Evolutionary conservation across 2,329 filamentous ascomycete species (phyloP), one percentile per base, ranked within the genome.

Genomic region (Fusarium subglutinans): DNA sequence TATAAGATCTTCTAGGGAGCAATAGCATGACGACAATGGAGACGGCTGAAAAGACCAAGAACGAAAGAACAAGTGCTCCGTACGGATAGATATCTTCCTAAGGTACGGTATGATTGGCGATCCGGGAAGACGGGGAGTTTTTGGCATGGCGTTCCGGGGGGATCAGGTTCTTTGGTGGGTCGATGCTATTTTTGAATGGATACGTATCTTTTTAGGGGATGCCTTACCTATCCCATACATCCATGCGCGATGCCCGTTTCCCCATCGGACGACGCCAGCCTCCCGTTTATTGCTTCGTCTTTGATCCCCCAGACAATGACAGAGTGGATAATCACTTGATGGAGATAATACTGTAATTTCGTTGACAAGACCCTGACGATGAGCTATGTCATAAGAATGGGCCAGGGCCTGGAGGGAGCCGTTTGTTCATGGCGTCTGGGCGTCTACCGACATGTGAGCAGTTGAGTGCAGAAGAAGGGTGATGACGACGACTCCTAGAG

Each of bases 401-500:
- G 35, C 43, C 41, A 22, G 30, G 26, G 47, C 44, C 43, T 20
- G 69, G 55, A 72, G 55, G 65, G 33, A 61, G 58, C 54, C 53
- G 47, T 69, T 66, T 24, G 30, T 41, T 9, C 18, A 51, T 47
- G 18, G 17, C 26, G 26, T 62, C 26, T 17, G 15, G 18, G 13
- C 38, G 22, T 53, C 15, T 22, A 33, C 35, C 41, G 28, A 37
- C 33, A 55, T 22, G 33, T 58, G 47, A 47, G 18, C 56, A 53
- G 51, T 40, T 40, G 50, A 48, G 41, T 38, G 41, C 45, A 35
- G 33, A 35, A 68, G 37, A 53, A 45, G 60, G 56, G 45, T 74
- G 70, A 73, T 65, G 70, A 73, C 70, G 70, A 73, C 70, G 70
- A 72, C 70, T 73, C 70, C 50, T 48, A 33, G 33, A 58, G 44